phyloP scores from a whole-genome alignment of 768 basidiomycete species.

The Phylloporus arenicola region DNA sequence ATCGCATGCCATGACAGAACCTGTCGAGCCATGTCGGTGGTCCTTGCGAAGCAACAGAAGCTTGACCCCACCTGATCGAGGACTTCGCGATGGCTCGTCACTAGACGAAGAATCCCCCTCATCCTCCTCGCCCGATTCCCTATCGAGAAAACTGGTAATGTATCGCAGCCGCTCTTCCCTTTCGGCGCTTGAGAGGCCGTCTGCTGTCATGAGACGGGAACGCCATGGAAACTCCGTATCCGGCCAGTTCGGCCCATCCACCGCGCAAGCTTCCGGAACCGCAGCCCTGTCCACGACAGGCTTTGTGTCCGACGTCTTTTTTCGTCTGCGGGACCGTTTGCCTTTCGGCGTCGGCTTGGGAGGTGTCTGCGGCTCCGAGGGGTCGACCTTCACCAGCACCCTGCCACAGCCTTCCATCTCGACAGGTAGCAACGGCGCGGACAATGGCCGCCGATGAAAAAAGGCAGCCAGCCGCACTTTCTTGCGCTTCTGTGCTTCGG shows the following conservation, averaged over 20 bases:
- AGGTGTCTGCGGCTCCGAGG: constrained; percentile 31
- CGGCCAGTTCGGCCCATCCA: constrained; percentile 67
- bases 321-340: constrained; percentile 47
- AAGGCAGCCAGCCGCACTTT: constrained; percentile 68
- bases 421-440: constrained; percentile 50
- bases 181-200: constrained; percentile 46
- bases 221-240: constrained; percentile 78
- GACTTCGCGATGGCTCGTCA: constrained; percentile 16
- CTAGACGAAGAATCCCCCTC: constrained; percentile 22
- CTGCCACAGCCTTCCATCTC: constrained; percentile 66
- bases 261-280: constrained; percentile 28
- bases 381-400: constrained; percentile 55
- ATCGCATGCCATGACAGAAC: constrained; percentile 50
- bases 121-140: constrained; percentile 58
- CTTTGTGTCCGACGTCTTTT: constrained; percentile 33
- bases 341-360: constrained; percentile 33
- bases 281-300: constrained; percentile 11
- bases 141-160: constrained; percentile 69
- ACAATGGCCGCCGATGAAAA: constrained; percentile 35
- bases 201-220: constrained; percentile 50
- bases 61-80: constrained; percentile 47
- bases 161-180: constrained; percentile 56
- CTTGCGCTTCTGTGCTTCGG: constrained; percentile 62
- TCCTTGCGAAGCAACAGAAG: constrained; percentile 39
- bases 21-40: constrained; percentile 10